Percentiles rank a stretch among this genome's conserved stretches.
phyloP scores from a whole-genome alignment of 208 protist species.

The Acanthamoeba lugdunensis region DNA sequence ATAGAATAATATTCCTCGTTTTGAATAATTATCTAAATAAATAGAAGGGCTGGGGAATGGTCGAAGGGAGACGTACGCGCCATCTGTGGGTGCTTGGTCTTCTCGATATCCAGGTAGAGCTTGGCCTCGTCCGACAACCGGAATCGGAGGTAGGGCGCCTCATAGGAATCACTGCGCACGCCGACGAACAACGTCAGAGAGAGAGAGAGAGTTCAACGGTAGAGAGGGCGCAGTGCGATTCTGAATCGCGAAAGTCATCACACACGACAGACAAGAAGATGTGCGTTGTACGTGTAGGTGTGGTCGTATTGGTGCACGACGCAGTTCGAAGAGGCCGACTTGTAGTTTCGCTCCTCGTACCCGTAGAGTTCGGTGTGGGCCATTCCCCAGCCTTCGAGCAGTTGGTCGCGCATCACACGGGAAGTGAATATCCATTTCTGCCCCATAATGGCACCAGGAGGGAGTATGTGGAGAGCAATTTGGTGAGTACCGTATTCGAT shows the following conservation, averaged over 20 bases:
- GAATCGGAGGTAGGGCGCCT: slow-evolving; percentile 12
- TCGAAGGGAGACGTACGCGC: background rate
- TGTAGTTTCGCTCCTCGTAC: background rate
- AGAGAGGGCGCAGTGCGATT: too few species aligned
- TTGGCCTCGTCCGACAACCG: slow-evolving; percentile 16
- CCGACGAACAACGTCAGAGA: background rate
- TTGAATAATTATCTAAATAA: too few species aligned
- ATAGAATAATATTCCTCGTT: too few species aligned
- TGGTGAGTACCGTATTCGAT: slow-evolving; percentile 4
- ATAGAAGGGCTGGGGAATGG: too few species aligned
- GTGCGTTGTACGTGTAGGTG: background rate
- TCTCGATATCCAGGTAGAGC: slow-evolving; percentile 26
- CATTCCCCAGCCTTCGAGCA: background rate
- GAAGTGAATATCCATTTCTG: background rate
- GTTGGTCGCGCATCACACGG: background rate
- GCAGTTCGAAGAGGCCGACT: background rate
- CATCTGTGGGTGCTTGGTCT: background rate
- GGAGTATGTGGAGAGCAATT: background rate
- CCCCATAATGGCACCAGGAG: too few species aligned
- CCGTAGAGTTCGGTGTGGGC: background rate
- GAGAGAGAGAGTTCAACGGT: too few species aligned
- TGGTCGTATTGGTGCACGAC: slow-evolving; percentile 9
- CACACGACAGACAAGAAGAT: background rate
- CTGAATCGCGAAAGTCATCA: too few species aligned
- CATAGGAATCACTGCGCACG: background rate